phyloP scores from a whole-genome alignment of 371 early-diverging fungal genomes.

The Blakeslea trispora region DNA sequence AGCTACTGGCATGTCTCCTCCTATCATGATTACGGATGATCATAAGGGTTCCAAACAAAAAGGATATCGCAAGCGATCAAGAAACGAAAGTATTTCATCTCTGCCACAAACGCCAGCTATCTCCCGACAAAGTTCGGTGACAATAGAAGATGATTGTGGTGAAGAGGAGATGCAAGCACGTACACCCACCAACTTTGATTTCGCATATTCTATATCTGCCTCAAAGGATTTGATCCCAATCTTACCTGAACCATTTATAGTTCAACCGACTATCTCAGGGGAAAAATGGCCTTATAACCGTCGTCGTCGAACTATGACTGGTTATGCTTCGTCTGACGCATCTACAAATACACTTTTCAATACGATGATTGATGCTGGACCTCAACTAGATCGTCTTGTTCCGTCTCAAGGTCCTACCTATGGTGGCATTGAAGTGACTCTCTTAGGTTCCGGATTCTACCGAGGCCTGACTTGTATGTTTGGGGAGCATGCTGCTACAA shows the following conservation, averaged over 20 bases:
- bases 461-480: constrained; percentile 56
- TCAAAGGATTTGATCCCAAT: not conserved
- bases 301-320: constrained; percentile 11
- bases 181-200: constrained; percentile 5
- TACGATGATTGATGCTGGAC: constrained; percentile 25
- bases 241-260: not conserved
- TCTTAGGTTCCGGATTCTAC: constrained; percentile 75
- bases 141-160: not conserved
- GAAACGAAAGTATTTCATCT: constrained; percentile 23
- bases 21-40: constrained; percentile 93
- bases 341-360: constrained; percentile 4
- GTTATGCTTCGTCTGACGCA: constrained; percentile 1
- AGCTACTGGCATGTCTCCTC: constrained; percentile 77
- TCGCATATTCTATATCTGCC: not conserved
- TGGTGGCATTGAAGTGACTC: constrained; percentile 78
- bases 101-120: constrained; percentile 20
- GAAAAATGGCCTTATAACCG: constrained; percentile 21
- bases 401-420: constrained; percentile 75
- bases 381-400: constrained; percentile 56
- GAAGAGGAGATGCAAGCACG: not conserved
- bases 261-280: not conserved
- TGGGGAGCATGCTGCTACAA: constrained; percentile 49
- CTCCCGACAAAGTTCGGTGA: constrained; percentile 7
- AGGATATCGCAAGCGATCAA: constrained; percentile 48
- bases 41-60: constrained; percentile 72